Conservation (phyloP, 225 moss, liverwort and hornwort genomes). For the Ulota crispa region DNA sequence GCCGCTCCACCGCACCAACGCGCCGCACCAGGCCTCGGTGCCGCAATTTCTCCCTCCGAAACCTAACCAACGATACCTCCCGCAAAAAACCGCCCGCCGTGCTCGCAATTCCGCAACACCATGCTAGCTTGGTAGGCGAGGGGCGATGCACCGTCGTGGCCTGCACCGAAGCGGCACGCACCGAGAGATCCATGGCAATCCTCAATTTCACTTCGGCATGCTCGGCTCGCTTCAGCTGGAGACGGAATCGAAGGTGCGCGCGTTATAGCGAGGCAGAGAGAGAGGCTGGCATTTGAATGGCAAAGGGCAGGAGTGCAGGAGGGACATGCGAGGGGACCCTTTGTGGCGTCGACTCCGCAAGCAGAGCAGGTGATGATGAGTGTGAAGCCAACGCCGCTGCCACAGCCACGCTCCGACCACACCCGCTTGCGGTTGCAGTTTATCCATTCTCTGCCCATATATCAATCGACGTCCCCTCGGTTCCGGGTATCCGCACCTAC, state of each 20-base stretch:
- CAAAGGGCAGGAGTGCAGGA: not conserved
- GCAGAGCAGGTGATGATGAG: not conserved
- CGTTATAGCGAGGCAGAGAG: not conserved
- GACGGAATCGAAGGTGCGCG: not conserved
- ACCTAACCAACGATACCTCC: conserved; percentile 37
- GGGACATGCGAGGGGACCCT: not conserved
- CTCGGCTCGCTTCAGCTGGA: conserved; percentile 2
- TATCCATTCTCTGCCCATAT: conserved; percentile 17
- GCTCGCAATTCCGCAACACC: conserved; percentile 32
- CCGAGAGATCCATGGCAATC: conserved; percentile 39
- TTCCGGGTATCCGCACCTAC: not conserved
- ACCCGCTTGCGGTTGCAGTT: conserved; percentile 24
- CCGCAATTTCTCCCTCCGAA: conserved; percentile 23
- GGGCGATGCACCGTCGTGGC: conserved; percentile 8
- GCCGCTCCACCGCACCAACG: conserved; percentile 14
- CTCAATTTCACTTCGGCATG: conserved; percentile 9
- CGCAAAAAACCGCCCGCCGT: conserved; percentile 17
- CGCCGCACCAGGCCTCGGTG: conserved; percentile 7
- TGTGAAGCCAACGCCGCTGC: conserved; percentile 27
- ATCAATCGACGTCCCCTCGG: not conserved
- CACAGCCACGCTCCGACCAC: conserved; percentile 23
- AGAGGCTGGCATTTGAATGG: conserved; percentile 3
- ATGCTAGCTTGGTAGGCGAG: not conserved
- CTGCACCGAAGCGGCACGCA: conserved; percentile 29
- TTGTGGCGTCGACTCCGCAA: conserved; percentile 24